Conservation (phyloP, 2,329 filamentous ascomycete genomes). For the Botrytis galanthina region DNA sequence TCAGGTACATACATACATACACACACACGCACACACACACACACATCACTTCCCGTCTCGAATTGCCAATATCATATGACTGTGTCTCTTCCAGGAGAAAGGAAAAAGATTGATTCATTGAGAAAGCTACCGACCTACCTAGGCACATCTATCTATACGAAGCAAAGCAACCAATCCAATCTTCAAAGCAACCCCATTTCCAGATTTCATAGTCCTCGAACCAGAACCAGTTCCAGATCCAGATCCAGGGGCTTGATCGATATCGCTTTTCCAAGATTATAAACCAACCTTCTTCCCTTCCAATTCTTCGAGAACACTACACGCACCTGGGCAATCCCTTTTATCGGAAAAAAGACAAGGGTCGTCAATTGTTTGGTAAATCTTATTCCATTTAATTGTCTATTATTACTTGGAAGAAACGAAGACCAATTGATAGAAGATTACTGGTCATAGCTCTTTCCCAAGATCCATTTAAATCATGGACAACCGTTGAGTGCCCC, state of each 20-base stretch:
- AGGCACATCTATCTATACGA: background rate
- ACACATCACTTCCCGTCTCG: background rate
- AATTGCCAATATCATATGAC: background rate
- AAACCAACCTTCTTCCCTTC: background rate
- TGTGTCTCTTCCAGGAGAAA: background rate
- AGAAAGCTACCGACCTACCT: background rate
- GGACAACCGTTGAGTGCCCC: conserved; percentile 21
- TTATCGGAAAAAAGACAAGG: background rate
- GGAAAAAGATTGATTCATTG: background rate
- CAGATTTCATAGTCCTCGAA: background rate
- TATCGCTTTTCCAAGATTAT: background rate
- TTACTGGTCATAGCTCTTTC: conserved; percentile 16
- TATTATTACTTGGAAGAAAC: background rate
- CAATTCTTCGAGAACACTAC: conserved; percentile 1
- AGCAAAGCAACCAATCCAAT: background rate
- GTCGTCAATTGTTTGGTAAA: background rate
- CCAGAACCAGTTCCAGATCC: background rate
- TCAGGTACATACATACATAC: no score
- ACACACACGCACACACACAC: background rate
- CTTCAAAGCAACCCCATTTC: background rate
- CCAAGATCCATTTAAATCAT: conserved; percentile 5
- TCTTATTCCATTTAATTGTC: background rate
- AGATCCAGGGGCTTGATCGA: background rate
- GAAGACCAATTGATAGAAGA: background rate
- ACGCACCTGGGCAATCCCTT: background rate